These are phyloP conservation scores for Hygrophoropsis aurantiaca DNA, from an alignment of 768 basidiomycete species.

Conservation along the genomic window DNA sequence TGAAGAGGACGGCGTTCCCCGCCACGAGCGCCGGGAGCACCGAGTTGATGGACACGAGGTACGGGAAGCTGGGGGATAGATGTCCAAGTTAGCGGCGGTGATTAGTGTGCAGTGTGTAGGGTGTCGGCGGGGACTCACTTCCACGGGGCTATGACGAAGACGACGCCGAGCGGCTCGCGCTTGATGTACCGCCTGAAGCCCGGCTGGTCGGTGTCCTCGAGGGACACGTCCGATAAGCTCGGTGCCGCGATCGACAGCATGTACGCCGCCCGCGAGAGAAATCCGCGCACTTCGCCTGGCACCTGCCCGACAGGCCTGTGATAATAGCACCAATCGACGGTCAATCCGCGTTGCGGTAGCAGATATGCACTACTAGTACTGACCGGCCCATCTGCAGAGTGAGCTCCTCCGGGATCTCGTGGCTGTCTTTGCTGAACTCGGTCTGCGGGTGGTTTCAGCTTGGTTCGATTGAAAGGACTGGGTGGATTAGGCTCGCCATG, in stretches of 20 bases:
- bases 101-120: background rate
- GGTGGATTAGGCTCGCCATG: conserved; percentile 47
- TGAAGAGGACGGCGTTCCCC: conserved; percentile 88
- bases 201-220: conserved; percentile 77
- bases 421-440: conserved; percentile 50
- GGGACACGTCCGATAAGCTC: conserved; percentile 69
- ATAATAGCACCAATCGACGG: background rate
- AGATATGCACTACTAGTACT: conserved; percentile 21
- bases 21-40: conserved; percentile 89
- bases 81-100: too few species aligned
- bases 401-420: conserved; percentile 73
- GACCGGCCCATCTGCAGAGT: conserved; percentile 92
- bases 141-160: conserved; percentile 90
- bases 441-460: conserved; percentile 28
- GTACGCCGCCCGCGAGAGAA: conserved; percentile 78
- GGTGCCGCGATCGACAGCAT: conserved; percentile 82
- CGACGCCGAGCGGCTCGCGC: conserved; percentile 81
- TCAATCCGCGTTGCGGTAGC: background rate
- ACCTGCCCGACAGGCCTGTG: conserved; percentile 76
- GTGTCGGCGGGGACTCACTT: conserved; percentile 65
- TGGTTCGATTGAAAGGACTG: conserved; percentile 15
- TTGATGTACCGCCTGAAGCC: conserved; percentile 84
- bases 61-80: conserved; percentile 65
- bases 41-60: conserved; percentile 87
- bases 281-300: conserved; percentile 77